Base-by-base conservation (phyloP, 768 basidiomycete genomes). In the Xerocomellus amylosporus region DNA sequence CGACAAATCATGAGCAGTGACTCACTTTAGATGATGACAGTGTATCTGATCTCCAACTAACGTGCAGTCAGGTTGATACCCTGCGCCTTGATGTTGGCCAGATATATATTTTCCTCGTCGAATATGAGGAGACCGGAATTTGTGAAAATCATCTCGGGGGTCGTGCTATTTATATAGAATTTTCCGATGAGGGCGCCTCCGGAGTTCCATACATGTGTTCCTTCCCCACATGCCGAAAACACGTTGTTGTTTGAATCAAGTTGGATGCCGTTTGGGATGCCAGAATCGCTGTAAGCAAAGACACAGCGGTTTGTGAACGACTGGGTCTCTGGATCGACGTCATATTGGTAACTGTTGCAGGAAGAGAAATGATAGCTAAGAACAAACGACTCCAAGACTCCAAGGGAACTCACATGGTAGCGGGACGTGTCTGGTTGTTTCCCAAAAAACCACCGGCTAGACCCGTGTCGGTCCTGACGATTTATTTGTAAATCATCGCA, bases 151-250 rank as follows among this genome's bases (percentile, higher is more conserved):
- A 78, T 63, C 64, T 79, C 72, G 12, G 77, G 70, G 10, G 61
- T 61, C 17, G 65, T 66, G 10, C 58, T 67, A 15, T 42, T 59
- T 1, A 83, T 6, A 17, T 14, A 51, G 17, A 44, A 51, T 15
- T 43, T 51, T 36, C 42, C 42, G 0, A 87, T 69, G 0, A 88
- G 73, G 1, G 75, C 78, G 0, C 86, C 86, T 17, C 76, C 61
- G 7, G 72, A 49, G 58, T 79, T 76, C 78, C 81, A 84, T 8
- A 86, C 84, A 20, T 87, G 80, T 0, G 81, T 80, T 37, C 86
- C 87, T 55, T 89, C 87, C 15, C 81, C 85, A 53, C 80, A 81
- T 1, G 82, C 84, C 3, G 82, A 73, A 64, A 82, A 90, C 0
- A 90, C 79, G 57, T 89, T 88, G 0, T 85, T 85, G 0, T 75